Conservation (phyloP, 768 basidiomycete species). For the Lactarius psammicola region DNA sequence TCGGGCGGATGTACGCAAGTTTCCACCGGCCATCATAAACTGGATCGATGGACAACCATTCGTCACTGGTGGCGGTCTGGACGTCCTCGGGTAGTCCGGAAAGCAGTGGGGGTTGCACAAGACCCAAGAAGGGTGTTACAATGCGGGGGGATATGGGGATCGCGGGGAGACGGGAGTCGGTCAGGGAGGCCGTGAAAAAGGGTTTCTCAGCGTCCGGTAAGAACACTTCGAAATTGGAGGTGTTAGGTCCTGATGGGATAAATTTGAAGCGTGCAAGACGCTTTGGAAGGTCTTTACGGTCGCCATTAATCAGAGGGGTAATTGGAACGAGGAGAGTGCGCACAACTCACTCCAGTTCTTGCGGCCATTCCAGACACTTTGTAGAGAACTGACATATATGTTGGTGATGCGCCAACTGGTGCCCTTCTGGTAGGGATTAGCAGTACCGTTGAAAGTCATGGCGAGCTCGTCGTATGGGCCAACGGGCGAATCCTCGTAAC, state of each 20-base stretch:
- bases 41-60: slow-evolving; percentile 21
- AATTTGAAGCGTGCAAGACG: slow-evolving; percentile 24
- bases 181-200: slow-evolving; percentile 23
- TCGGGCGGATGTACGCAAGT: slow-evolving; percentile 18
- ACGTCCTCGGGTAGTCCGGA: neutral
- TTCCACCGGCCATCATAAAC: slow-evolving; percentile 14
- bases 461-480: slow-evolving; percentile 28
- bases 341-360: slow-evolving; percentile 22
- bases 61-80: neutral
- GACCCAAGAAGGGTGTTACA: neutral
- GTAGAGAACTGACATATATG: slow-evolving; percentile 19
- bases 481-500: slow-evolving; percentile 19
- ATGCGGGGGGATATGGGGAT: slow-evolving; percentile 15
- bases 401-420: slow-evolving; percentile 17
- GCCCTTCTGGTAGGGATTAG: slow-evolving; percentile 11
- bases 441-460: neutral
- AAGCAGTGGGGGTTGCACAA: slow-evolving; percentile 22
- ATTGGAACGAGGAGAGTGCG: neutral
- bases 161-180: slow-evolving; percentile 20
- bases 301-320: neutral
- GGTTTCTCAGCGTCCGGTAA: slow-evolving; percentile 11
- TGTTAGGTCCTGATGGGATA: neutral
- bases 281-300: slow-evolving; percentile 17
- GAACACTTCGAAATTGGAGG: slow-evolving; percentile 2
- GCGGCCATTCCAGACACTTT: slow-evolving; percentile 23